A percentile compares a stretch with the other conserved stretches of the same genome.
phyloP scores from a whole-genome alignment of 2,329 filamentous ascomycete species.

The Aspergillus ustus region DNA sequence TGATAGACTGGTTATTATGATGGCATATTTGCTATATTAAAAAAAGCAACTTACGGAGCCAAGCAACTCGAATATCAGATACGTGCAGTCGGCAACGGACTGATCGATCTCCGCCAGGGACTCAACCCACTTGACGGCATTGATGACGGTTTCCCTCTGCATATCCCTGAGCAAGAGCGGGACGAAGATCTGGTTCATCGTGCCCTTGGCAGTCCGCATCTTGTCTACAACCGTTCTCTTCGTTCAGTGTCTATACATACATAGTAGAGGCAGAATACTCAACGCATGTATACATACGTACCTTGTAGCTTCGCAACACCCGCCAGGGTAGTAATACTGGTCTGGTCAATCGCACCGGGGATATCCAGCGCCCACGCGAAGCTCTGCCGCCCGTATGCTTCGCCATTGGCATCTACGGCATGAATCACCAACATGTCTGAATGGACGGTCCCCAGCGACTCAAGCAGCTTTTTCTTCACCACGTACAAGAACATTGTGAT shows the following conservation, averaged over 20 bases:
- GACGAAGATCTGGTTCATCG: constrained; percentile 19
- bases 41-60: constrained; percentile 4
- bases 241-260: no score
- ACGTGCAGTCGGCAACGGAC: constrained; percentile 17
- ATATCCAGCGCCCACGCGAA: constrained; percentile 43
- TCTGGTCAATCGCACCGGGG: constrained; percentile 18
- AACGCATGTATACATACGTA: constrained; percentile 2
- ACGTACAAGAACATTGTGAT: constrained; percentile 23
- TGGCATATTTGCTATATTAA: no score
- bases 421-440: constrained; percentile 20
- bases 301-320: constrained; percentile 17
- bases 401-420: constrained; percentile 47
- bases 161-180: constrained; percentile 11
- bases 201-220: constrained; percentile 11
- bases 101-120: neutral
- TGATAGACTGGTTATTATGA: neutral
- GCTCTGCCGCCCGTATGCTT: constrained; percentile 53
- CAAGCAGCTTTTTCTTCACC: constrained; percentile 12
- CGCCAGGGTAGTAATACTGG: constrained; percentile 6
- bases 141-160: constrained; percentile 10
- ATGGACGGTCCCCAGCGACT: constrained; percentile 6
- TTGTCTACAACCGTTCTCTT: constrained; percentile 6
- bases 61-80: constrained; percentile 19
- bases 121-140: neutral
- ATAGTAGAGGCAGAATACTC: neutral